Evolutionary conservation across 331 rosid species (phyloP).

Genomic region (Pyrus hybrid): DNA sequence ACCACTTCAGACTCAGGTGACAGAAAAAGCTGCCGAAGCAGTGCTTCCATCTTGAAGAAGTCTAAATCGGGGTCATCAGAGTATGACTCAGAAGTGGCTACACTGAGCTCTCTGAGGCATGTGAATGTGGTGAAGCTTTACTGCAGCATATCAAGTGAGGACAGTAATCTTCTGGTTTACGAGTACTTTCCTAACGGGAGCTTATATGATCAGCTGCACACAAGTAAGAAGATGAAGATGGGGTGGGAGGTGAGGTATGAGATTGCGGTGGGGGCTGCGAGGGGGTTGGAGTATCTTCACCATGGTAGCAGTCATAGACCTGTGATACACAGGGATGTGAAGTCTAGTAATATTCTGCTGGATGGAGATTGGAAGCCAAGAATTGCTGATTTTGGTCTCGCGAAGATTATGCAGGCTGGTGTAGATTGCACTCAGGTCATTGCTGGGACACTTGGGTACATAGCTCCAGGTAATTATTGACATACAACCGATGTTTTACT

Average conservation of each 20-base stretch:
- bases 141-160: conserved; percentile 92
- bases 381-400: conserved; percentile 97
- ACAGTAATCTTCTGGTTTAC: conserved; percentile 72
- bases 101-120: conserved; percentile 85
- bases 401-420: conserved; percentile 64
- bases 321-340: conserved; percentile 88
- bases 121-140: conserved; percentile 89
- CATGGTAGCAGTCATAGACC: conserved; percentile 76
- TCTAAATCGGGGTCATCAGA: conserved; percentile 32
- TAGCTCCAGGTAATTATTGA: conserved; percentile 75
- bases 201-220: conserved; percentile 83
- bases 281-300: conserved; percentile 85
- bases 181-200: conserved; percentile 89
- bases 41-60: conserved; percentile 49
- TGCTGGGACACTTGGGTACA: conserved; percentile 88
- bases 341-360: conserved; percentile 80
- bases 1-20: conserved; percentile 30
- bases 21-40: conserved; percentile 33
- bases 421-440: conserved; percentile 64
- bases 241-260: conserved; percentile 78
- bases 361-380: conserved; percentile 84
- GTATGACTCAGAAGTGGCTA: conserved; percentile 80
- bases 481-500: background rate
- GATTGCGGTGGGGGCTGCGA: conserved; percentile 86
- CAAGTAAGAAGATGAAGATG: conserved; percentile 38